Base-by-base conservation (phyloP, 2,329 filamentous ascomycete species). In the Fusarium compactum region DNA sequence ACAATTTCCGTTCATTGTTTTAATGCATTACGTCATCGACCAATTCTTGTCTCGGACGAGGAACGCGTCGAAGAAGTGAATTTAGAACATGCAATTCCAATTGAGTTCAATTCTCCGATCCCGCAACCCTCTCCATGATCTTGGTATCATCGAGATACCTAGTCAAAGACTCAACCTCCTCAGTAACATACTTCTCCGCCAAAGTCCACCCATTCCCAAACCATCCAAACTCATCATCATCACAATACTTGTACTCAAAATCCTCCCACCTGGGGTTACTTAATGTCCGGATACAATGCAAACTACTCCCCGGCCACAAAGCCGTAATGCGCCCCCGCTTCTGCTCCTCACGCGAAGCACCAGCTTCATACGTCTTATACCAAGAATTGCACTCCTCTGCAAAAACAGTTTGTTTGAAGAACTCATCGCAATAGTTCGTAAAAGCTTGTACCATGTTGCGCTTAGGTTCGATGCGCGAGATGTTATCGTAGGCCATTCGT, bases 161-260 rank as follows among this genome's bases (percentile, higher is more conserved):
- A 0, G 62, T 65, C n/a, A 65, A 58, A 3, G 62, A 59, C 52
- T 65, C 62, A 40, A 59, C 8, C 1, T 65, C 60, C 14, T 65
- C 22, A 1, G 45, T 65, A 8, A 65, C 60, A 41, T 40, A 51
- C 15, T 46, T 65, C 38, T 65, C 62, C 10, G 62, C 62, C 10
- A 65, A 11, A 1, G 62, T 65, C 62, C 62, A 65, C 3, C 62
- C 62, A 50, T 65, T 65, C 0, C 62, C 62, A 24, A 65, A 65
- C 62, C 62, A 65, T 0, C 62, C 62, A 65, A 65, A 65, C 14
- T 65, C 52, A 38, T 65, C 40, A 29, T 65, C 40, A 34, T 65
- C 51, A n/a, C 30, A 58, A n/a, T 65, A 65, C 5, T 51, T 34
- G 2, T 65, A 65, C 10, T 65, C 52, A 3, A 65, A 65, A 6